Conservation (phyloP, 2,329 filamentous ascomycete genomes). For the Pleoardoris graminearum region DNA sequence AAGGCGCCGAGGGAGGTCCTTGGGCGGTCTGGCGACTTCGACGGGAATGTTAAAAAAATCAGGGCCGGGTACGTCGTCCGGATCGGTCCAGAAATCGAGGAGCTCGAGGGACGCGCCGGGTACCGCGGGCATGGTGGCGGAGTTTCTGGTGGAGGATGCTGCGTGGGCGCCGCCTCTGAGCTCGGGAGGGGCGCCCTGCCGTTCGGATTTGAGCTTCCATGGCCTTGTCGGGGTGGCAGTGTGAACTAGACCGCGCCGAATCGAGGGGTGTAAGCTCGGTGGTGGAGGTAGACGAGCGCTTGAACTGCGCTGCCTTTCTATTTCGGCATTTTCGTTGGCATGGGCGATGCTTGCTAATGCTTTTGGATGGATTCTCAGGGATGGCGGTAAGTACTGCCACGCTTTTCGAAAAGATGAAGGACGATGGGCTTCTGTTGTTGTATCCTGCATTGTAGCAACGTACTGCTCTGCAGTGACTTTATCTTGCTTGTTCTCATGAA, state of each 20-base stretch:
- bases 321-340: not conserved
- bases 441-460: no score
- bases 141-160: not conserved
- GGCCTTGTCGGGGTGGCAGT: not conserved
- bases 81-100: constrained; percentile 1
- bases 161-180: not conserved
- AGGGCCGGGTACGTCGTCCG: not conserved
- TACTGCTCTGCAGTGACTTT: no score
- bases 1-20: not conserved
- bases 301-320: not conserved
- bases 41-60: not conserved
- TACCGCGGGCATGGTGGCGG: not conserved
- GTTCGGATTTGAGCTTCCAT: not conserved
- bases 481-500: no score
- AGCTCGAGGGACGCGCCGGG: not conserved
- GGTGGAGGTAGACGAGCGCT: not conserved
- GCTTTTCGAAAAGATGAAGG: not conserved
- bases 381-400: not conserved
- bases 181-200: not conserved
- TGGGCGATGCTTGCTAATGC: not conserved
- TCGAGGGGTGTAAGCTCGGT: not conserved
- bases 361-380: not conserved
- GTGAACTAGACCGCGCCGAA: not conserved
- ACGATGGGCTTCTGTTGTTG: not conserved
- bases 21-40: not conserved